Conservation (phyloP, 1,284 basidiomycete species). For the Athelia psychrophila region DNA sequence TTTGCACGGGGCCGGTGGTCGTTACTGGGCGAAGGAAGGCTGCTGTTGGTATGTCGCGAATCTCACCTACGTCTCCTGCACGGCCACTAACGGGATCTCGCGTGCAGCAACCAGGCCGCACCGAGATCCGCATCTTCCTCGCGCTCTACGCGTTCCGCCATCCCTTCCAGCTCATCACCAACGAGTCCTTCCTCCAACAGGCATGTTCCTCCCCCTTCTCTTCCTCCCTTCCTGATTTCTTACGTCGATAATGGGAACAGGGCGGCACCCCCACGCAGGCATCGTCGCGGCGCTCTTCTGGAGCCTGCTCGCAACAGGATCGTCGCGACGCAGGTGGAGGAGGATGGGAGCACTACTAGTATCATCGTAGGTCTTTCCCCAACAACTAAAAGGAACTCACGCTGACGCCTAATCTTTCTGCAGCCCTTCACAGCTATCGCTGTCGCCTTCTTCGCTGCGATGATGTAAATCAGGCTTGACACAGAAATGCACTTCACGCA, state of each 20-base stretch:
- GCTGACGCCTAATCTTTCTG: conserved; percentile 2
- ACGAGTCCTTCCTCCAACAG: conserved; percentile 74
- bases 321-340: conserved; percentile 79
- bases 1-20: conserved; percentile 46
- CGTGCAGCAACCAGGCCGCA: conserved; percentile 59
- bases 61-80: background rate
- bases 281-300: conserved; percentile 73
- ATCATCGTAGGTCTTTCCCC: conserved; percentile 56
- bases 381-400: no score
- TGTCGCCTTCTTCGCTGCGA: conserved; percentile 62
- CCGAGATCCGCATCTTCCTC: conserved; percentile 68
- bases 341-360: conserved; percentile 76
- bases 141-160: conserved; percentile 67
- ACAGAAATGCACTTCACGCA: conserved; percentile 62
- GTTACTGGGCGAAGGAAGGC: conserved; percentile 44
- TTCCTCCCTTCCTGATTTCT: no score
- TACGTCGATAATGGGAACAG: no score
- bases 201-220: no score
- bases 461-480: conserved; percentile 79
- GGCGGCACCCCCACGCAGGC: conserved; percentile 71
- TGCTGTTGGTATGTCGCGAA: background rate
- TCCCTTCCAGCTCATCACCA: conserved; percentile 76
- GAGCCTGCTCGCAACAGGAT: conserved; percentile 75
- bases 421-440: conserved; percentile 66
- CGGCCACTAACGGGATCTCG: background rate